Evolutionary conservation across 106 monocot species (phyloP).

Genomic region (Iris macrosiphon): DNA sequence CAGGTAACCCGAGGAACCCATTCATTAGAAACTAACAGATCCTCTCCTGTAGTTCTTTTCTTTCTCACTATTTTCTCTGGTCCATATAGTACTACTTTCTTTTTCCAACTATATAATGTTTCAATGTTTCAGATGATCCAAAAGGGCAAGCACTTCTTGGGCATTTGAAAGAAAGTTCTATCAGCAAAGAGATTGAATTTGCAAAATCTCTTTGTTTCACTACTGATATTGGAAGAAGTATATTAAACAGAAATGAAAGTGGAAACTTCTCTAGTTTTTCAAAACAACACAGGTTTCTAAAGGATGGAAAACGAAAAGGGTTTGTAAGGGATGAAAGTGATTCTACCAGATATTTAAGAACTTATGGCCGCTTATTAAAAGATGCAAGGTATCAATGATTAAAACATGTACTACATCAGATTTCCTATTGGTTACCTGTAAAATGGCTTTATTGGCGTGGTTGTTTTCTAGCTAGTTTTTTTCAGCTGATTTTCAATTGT

Average conservation of each 20-base stretch:
- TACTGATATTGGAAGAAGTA: slow-evolving; percentile 15
- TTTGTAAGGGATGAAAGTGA: slow-evolving; percentile 17
- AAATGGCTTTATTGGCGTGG: not conserved
- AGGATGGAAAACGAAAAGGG: slow-evolving; percentile 28
- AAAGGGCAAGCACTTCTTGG: slow-evolving; percentile 24
- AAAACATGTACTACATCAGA: too few species aligned
- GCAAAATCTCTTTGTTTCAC: slow-evolving; percentile 2
- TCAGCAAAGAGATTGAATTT: slow-evolving; percentile 14
- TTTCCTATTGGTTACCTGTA: not conserved
- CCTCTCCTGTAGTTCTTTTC: not conserved
- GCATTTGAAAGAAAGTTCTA: slow-evolving; percentile 25
- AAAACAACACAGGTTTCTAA: slow-evolving; percentile 20
- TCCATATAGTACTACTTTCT: not conserved
- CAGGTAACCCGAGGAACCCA: slow-evolving; percentile 14
- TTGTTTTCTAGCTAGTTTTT: not conserved
- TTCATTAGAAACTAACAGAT: not conserved
- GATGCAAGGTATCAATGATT: slow-evolving; percentile 57
- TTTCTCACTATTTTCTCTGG: not conserved
- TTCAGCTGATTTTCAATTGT: slow-evolving; percentile 1
- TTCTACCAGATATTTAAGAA: slow-evolving; percentile 27
- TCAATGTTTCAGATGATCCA: slow-evolving; percentile 10
- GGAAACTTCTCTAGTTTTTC: slow-evolving; percentile 16
- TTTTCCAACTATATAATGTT: not conserved
- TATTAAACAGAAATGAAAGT: slow-evolving; percentile 1
- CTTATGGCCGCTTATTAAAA: slow-evolving; percentile 38